Evolutionary conservation across 2,329 filamentous ascomycete genomes (phyloP).

Genomic region (Fusarium pininemorale): DNA sequence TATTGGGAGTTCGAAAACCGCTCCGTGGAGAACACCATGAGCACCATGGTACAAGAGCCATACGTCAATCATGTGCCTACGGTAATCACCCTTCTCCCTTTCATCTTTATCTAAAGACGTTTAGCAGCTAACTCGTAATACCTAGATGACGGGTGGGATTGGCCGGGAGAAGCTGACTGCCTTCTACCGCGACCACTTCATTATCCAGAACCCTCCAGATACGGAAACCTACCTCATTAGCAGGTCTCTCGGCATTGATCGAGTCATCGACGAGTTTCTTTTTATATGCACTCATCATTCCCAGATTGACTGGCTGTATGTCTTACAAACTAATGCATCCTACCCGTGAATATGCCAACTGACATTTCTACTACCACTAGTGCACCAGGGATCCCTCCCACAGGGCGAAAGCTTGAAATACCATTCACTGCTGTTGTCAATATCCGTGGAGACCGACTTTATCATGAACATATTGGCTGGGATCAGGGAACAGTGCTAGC

Average conservation of each 20-base stretch:
- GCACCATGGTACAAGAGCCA: constrained; percentile 80
- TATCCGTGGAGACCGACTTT: constrained; percentile 69
- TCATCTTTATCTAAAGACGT: fast-evolving
- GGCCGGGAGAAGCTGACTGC: constrained; percentile 68
- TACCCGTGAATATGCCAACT: neutral
- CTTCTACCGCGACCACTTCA: constrained; percentile 79
- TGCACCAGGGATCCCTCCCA: constrained; percentile 65
- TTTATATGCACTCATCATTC: constrained; percentile 70
- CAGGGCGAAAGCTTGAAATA: constrained; percentile 61
- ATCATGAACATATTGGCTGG: constrained; percentile 75
- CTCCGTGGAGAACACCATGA: constrained; percentile 77
- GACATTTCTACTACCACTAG: constrained; percentile 34
- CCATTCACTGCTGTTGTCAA: constrained; percentile 71
- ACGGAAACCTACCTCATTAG: constrained; percentile 74
- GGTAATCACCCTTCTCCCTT: constrained; percentile 47
- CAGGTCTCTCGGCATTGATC: constrained; percentile 75
- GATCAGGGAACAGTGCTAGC: constrained; percentile 72
- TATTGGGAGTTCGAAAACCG: constrained; percentile 75
- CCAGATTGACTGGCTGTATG: constrained; percentile 74
- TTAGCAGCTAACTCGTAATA: neutral
- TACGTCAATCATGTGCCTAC: constrained; percentile 83
- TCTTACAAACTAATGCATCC: neutral
- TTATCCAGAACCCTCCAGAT: constrained; percentile 76
- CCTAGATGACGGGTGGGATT: constrained; percentile 70
- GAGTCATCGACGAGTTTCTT: constrained; percentile 77